Percentiles rank a stretch among this genome's conserved stretches.
These are phyloP conservation scores for Hypoxylon crocopeplum DNA, from an alignment of 495 filamentous ascomycete species.

Conservation along the genomic window DNA sequence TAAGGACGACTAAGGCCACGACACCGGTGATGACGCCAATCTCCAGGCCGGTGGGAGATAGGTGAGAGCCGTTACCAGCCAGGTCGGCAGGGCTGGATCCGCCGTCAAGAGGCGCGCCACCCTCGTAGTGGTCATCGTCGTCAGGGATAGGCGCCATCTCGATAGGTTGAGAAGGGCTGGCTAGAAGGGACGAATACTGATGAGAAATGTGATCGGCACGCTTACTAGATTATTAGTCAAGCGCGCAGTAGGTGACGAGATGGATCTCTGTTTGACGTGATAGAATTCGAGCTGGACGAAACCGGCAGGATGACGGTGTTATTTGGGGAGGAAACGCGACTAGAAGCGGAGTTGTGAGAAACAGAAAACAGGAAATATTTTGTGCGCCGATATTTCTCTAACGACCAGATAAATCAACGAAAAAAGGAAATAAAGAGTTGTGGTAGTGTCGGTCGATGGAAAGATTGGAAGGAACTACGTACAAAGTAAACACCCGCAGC, in stretches of 20 bases:
- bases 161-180: not conserved
- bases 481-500: no score
- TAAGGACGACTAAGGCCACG: constrained; percentile 24
- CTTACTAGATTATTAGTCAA: constrained; percentile 36
- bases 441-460: no score
- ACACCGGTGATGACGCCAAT: constrained; percentile 39
- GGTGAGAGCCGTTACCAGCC: constrained; percentile 17
- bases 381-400: no score
- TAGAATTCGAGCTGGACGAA: not conserved
- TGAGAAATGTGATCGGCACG: constrained; percentile 16
- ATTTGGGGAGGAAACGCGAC: constrained; percentile 7
- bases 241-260: constrained; percentile 7
- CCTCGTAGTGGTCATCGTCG: constrained; percentile 34
- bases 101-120: constrained; percentile 37
- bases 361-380: constrained; percentile 4
- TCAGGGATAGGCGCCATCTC: constrained; percentile 34
- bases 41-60: constrained; percentile 33
- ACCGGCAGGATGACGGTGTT: not conserved
- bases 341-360: not conserved
- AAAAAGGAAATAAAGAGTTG: not conserved
- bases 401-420: not conserved
- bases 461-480: no score
- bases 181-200: not conserved
- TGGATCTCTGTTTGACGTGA: constrained; percentile 24
- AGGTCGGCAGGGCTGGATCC: constrained; percentile 30